phyloP scores from a whole-genome alignment of 176 grass and related monocot genomes.

The Juncus effusus region DNA sequence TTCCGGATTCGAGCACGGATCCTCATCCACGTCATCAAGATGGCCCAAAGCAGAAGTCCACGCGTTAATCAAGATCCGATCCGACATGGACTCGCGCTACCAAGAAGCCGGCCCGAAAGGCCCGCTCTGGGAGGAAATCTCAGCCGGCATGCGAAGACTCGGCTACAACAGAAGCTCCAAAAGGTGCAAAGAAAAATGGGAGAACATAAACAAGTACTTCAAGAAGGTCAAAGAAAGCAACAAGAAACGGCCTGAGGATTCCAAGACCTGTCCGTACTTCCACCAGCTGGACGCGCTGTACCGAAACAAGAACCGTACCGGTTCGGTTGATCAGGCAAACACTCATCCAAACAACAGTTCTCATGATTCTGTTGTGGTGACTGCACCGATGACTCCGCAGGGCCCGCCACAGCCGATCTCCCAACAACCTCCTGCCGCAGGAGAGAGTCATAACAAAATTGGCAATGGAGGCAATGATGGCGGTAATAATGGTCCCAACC shows the following conservation, averaged over 20 bases:
- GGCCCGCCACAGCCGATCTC: conserved; percentile 28
- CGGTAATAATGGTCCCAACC: conserved; percentile 23
- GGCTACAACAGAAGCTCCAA: conserved; percentile 84
- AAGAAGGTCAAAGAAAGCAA: conserved; percentile 99
- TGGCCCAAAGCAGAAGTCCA: conserved; percentile 99
- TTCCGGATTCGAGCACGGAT: conserved; percentile 36
- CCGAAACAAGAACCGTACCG: conserved; percentile 51
- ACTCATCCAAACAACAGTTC: conserved; percentile 20
- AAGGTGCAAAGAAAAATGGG: conserved; percentile 99
- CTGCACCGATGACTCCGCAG: conserved; percentile 9
- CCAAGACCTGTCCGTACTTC: conserved; percentile 99
- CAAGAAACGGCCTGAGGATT: conserved; percentile 90
- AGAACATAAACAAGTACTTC: conserved; percentile 99
- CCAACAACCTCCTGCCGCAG: conserved; percentile 30
- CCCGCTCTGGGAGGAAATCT: conserved; percentile 97
- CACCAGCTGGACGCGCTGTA: conserved; percentile 97
- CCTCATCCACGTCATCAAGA: conserved; percentile 49
- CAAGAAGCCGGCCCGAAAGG: conserved; percentile 92
- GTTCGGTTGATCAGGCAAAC: not conserved
- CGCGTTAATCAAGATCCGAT: conserved; percentile 78
- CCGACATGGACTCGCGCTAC: conserved; percentile 67
- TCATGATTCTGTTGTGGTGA: conserved; percentile 22
- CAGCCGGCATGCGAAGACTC: conserved; percentile 57
- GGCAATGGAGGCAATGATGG: conserved; percentile 32
- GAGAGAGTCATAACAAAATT: conserved; percentile 32